Base-by-base conservation (phyloP, 495 filamentous ascomycete genomes). In the Daldinia childiae region DNA sequence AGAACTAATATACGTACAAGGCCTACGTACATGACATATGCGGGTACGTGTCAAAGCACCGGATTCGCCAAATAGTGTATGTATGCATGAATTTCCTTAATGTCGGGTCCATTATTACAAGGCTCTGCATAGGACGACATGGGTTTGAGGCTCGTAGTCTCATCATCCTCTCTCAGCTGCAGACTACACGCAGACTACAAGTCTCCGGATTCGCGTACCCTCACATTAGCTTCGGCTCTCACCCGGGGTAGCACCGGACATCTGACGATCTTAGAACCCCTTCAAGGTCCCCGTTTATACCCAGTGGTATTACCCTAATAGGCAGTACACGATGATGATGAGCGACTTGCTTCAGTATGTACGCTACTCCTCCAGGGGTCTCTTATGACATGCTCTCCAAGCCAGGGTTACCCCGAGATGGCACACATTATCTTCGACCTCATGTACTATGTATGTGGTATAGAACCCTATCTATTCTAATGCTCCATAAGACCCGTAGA, bases 221-320 rank as follows among this genome's bases (percentile, higher is more conserved):
- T 66, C 51, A 62, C 71, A 69, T 32, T 66, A 55, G 62, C 71
- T 63, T 73, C 71, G 71, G 71, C 60, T 73, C 43, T 51, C 58
- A 69, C 56, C 71, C 66, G 71, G 66, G 62, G 66, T 50, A 24
- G 58, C 65, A 39, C 34, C 62, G 58, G 68, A 41, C 58, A 17
- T 66, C 57, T 59, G 62, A 51, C 65, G 50, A 65, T 54, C 70
- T 27, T 27, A 58, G 54, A 36, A 45, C 29, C 34, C 34, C 51
- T 39, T 3, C 26, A 38, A 27, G 50, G 63, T 24, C 27, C 29
- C 36, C 29, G 36, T 29, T 14, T 60, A 56, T 2, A 36, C n/a
- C 34, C 54, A 54, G 9, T 34, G 21, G 36, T 21, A 56, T 59
- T 68, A 30, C 55, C 64, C 1, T 11, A 56, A 50, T 50, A 24